Conservation (phyloP, 2,329 filamentous ascomycete genomes). For the Ophiocordyceps polyrhachis-furcata region DNA sequence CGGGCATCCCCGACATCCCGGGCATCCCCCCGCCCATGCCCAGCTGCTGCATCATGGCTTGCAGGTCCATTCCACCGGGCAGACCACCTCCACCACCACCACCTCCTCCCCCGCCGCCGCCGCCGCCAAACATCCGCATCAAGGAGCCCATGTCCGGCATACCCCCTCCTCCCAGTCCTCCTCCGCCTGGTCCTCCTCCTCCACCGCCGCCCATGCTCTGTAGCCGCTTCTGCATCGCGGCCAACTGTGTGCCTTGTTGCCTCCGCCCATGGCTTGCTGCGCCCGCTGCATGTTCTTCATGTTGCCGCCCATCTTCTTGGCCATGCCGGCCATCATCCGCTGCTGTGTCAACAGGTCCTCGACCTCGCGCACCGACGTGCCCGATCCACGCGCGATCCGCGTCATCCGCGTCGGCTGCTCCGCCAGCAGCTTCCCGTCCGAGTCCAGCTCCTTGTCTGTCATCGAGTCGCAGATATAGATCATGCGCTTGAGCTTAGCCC, state of each 20-base stretch:
- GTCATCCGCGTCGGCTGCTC: constrained; percentile 89
- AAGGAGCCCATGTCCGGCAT: constrained; percentile 74
- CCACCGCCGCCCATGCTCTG: constrained; percentile 69
- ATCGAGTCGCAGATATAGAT: constrained; percentile 98
- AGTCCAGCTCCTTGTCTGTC: constrained; percentile 90
- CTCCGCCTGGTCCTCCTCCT: constrained; percentile 44
- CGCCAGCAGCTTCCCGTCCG: constrained; percentile 84
- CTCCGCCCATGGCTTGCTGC: constrained; percentile 76
- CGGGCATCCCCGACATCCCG: constrained; percentile 9
- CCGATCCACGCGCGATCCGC: constrained; percentile 72
- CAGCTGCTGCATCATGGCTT: constrained; percentile 62
- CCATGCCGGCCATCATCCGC: constrained; percentile 97
- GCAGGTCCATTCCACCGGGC: constrained; percentile 57
- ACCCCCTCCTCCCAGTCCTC: constrained; percentile 38
- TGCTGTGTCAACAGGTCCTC: constrained; percentile 96
- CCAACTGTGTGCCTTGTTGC: constrained; percentile 87
- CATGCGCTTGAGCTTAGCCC: constrained; percentile 87
- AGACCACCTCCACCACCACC: constrained; percentile 39
- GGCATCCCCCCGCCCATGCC: constrained; percentile 34
- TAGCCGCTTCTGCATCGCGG: constrained; percentile 91
- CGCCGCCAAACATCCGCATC: constrained; percentile 76
- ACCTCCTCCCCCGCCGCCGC: constrained; percentile 26
- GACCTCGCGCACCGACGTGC: constrained; percentile 79
- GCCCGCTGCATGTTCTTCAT: constrained; percentile 97
- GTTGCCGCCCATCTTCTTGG: constrained; percentile 94